These are phyloP conservation scores for Penicillium sp. DNA, from an alignment of 2,329 filamentous ascomycete species.

Conservation along the genomic window DNA sequence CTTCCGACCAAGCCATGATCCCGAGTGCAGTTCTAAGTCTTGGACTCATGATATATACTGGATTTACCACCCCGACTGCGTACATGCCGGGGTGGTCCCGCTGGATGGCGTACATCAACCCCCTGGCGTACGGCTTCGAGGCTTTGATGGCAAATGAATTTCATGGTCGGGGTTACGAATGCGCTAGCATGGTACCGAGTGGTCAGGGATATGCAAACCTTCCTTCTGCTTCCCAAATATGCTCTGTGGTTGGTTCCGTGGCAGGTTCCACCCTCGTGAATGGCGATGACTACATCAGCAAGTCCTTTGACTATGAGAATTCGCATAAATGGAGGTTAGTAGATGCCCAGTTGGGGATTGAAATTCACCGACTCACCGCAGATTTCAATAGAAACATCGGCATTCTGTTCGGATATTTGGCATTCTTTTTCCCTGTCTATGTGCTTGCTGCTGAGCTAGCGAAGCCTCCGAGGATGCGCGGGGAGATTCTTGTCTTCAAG, in stretches of 20 bases:
- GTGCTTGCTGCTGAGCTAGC: constrained; percentile 27
- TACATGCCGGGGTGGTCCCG: constrained; percentile 77
- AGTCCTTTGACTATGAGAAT: not conserved
- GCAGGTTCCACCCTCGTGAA: not conserved
- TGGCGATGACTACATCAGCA: constrained; percentile 1
- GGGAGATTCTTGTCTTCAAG: not conserved
- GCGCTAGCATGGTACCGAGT: constrained; percentile 47
- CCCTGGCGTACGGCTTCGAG: constrained; percentile 78
- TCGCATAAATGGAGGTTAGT: constrained; percentile 7
- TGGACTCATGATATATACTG: constrained; percentile 49
- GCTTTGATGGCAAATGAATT: constrained; percentile 83
- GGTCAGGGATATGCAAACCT: constrained; percentile 44
- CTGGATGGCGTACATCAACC: constrained; percentile 80
- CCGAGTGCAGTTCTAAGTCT: constrained; percentile 53
- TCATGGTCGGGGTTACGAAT: constrained; percentile 60
- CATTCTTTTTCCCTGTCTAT: constrained; percentile 18
- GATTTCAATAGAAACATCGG: constrained; percentile 7
- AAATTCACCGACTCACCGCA: not conserved
- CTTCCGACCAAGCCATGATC: constrained; percentile 59
- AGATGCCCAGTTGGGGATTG: not conserved
- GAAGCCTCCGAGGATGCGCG: not conserved
- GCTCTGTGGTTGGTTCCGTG: constrained; percentile 45
- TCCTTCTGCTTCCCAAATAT: constrained; percentile 49
- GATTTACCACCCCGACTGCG: constrained; percentile 41
- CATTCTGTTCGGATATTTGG: constrained; percentile 1